Evolutionary conservation across 1,139 yeast species (phyloP), one percentile per base, ranked within the genome.

Genomic region (Yamadazyma aaseri): DNA sequence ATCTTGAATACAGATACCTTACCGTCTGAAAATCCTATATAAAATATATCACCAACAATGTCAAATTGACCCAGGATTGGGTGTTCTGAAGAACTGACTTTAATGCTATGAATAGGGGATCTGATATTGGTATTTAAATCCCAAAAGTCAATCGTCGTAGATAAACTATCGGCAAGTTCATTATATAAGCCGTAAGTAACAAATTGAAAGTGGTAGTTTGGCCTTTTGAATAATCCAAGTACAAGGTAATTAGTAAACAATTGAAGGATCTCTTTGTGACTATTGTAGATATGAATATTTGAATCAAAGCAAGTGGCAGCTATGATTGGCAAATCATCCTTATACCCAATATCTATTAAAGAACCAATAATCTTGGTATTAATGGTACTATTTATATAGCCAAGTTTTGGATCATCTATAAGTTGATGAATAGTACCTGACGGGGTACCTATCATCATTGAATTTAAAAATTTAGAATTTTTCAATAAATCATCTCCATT

Each of bases 141-240:
- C 84, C 84, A 80, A 15, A 76, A 55, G 37, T 76, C 76, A n/a
- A 79, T 47, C 10, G 57, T 46, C 1, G 78, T 65, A 1, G 41
- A 26, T 13, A 42, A 20, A 18, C 39, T 15, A 20, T 38, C 33
- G 17, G 32, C 29, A 11, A 38, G 10, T 13, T 63, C 55, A 15
- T 47, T 45, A 31, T 47, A 38, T 2, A 73, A 63, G 4, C 78
- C 79, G 16, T 72, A 67, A 2, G 72, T 56, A 1, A 74, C 73
- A 46, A 79, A 75, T 32, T 78, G 72, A 7, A 61, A 56, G 1
- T 64, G 58, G 9, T 51, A 42, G 8, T 50, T 46, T 0, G 81
- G 81, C 28, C 71, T 54, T 56, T 71, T 62, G 4, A 60, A 53
- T 1, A 75, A 58, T 29, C 65, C 72, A 31, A 63, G 55, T 0